Evolutionary conservation across 805 yeast genomes (phyloP).

Genomic region (Candida loeiensis): DNA sequence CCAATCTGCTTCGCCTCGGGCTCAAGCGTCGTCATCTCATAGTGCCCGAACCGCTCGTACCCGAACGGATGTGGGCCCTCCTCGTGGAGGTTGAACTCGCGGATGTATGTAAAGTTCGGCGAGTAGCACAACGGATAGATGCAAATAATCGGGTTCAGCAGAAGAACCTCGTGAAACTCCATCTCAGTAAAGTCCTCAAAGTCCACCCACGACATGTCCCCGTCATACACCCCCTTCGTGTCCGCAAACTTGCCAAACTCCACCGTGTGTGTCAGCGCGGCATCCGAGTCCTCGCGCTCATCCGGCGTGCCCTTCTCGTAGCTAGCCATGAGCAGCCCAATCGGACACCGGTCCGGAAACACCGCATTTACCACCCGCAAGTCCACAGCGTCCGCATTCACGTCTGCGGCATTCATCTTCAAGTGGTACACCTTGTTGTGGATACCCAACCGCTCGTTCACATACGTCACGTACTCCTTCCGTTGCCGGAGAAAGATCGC

Average conservation of each 20-base stretch:
- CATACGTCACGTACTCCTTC: conserved; percentile 32
- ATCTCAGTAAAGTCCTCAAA: conserved; percentile 72
- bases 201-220: conserved; percentile 61
- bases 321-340: conserved; percentile 6
- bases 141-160: conserved; percentile 41
- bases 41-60: conserved; percentile 58
- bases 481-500: conserved; percentile 40
- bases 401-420: conserved; percentile 63
- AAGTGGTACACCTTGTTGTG: conserved; percentile 45
- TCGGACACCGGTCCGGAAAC: conserved; percentile 47
- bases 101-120: conserved; percentile 58
- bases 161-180: conserved; percentile 44
- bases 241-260: conserved; percentile 19
- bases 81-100: conserved; percentile 46
- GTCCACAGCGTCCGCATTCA: conserved; percentile 67
- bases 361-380: conserved; percentile 61
- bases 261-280: not conserved
- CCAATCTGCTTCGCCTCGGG: conserved; percentile 54
- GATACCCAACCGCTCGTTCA: conserved; percentile 36
- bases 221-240: conserved; percentile 23
- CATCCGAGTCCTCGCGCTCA: not conserved
- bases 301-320: conserved; percentile 1
- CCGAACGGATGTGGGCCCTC: conserved; percentile 58
- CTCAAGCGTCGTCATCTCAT: conserved; percentile 51
- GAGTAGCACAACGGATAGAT: conserved; percentile 48